A percentile compares a stretch with the other conserved stretches of the same genome.
Conservation (phyloP, 768 basidiomycete genomes). For the Xerocomellus chrysenteron region DNA sequence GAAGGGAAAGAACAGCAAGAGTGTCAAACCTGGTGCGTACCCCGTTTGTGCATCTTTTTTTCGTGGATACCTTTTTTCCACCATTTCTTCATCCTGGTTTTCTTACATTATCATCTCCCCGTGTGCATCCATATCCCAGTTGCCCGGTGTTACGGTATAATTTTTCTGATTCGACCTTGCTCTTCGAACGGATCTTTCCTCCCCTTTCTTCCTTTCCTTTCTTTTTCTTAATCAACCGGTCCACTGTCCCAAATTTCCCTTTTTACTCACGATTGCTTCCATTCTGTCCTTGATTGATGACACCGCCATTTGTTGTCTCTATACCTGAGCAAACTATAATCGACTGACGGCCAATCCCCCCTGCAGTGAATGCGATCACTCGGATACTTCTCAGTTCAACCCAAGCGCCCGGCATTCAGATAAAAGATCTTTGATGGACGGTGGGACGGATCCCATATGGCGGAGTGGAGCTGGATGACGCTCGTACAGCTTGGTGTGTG, state of each 20-base stretch:
- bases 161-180: not conserved
- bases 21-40: constrained; percentile 46
- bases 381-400: constrained; percentile 82
- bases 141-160: not conserved
- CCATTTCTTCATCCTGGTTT: not conserved
- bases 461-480: constrained; percentile 5
- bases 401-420: constrained; percentile 86
- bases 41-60: not conserved
- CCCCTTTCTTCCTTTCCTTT: not conserved
- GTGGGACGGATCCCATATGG: not conserved
- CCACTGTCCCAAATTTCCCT: not conserved
- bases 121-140: not conserved
- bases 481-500: constrained; percentile 24
- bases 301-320: constrained; percentile 1
- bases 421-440: constrained; percentile 63
- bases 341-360: constrained; percentile 10
- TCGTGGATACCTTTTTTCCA: not conserved
- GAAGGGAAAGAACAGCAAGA: constrained; percentile 36
- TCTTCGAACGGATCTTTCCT: not conserved
- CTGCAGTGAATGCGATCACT: constrained; percentile 68
- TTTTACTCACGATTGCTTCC: not conserved
- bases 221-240: not conserved
- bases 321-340: not conserved
- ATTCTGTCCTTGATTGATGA: constrained; percentile 14
- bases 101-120: not conserved